Evolutionary conservation across 2,329 filamentous ascomycete genomes (phyloP), one percentile per base, ranked within the genome.

Genomic region (Eutypa lata): DNA sequence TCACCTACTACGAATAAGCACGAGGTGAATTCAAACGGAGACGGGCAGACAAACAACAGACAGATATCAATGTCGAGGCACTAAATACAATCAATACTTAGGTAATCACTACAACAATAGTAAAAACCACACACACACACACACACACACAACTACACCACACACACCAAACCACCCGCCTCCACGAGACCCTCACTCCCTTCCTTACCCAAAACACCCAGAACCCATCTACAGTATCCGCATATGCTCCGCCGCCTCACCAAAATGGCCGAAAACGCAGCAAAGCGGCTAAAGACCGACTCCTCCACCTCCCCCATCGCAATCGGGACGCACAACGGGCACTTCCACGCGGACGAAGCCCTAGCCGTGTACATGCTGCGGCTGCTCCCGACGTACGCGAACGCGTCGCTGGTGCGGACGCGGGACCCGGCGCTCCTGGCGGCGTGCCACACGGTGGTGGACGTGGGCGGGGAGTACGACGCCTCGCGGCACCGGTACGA

Each of bases 281-380:
- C 87, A 57, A 97, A 97, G 76, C 88, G 90, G 72, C 76, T 95
- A 71, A 96, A 96, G 81, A 90, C 87, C 63, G 79, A 83, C 76
- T 55, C 63, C 66, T 31, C 26, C 26, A 16, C 49, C 52, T 42
- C 51, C 53, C 40, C 50, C 51, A 75, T 88, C 59, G 74, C 85
- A 62, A 95, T 97, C 69, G 94, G 92, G 68, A 99, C 94, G 28
- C 94, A 99, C 82, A 97, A 88, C 76, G 94, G 94, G 62, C 91
- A 97, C 79, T 99, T 99, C 82, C 94, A 99, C 77, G 94, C 94
- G 71, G 94, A 99, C 73, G 94, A 99, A 77, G 93, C 94, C 56
- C 85, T 99, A 43, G 94, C 94, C 53, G 92, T 99, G 59, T 91
- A 96, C 79, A 91, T 99, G 80, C 89, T 99, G 62, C 91, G 91